Conservation (phyloP, 345 rosid genomes). For the Gossypium anomalum region DNA sequence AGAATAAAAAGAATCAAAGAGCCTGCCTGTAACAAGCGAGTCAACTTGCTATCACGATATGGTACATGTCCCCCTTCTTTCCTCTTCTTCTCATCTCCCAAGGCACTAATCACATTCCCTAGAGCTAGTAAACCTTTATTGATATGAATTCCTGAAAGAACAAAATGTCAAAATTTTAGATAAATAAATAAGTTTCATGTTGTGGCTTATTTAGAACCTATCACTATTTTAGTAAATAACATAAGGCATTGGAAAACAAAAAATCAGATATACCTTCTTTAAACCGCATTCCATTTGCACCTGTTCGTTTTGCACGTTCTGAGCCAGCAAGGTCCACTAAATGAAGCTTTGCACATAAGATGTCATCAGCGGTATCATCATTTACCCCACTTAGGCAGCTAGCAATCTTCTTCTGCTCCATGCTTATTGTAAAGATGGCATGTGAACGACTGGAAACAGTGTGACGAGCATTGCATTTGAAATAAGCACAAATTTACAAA, state of each 20-base stretch:
- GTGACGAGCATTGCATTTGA: not conserved
- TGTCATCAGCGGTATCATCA: conserved; percentile 69
- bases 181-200: not conserved
- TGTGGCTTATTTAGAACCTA: not conserved
- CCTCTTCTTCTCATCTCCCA: conserved; percentile 91
- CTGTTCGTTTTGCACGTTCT: conserved; percentile 94
- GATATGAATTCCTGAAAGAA: conserved; percentile 73
- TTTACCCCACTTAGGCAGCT: conserved; percentile 24
- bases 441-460: conserved; percentile 72
- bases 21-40: conserved; percentile 85
- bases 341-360: conserved; percentile 89
- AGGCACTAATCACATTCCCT: conserved; percentile 93
- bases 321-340: conserved; percentile 96
- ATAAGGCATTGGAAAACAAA: not conserved
- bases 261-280: conserved; percentile 69
- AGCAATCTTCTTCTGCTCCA: conserved; percentile 83
- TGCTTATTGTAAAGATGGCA: conserved; percentile 88
- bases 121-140: conserved; percentile 92
- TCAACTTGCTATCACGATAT: conserved; percentile 98
- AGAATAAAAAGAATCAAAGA: not conserved
- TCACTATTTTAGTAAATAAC: not conserved
- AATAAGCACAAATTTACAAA: not conserved
- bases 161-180: conserved; percentile 6
- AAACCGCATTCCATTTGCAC: conserved; percentile 95
- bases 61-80: conserved; percentile 98